Percentiles rank a stretch among this genome's conserved stretches.
phyloP scores from a whole-genome alignment of 306 rosid genomes.

The Vigna nakashimae region DNA sequence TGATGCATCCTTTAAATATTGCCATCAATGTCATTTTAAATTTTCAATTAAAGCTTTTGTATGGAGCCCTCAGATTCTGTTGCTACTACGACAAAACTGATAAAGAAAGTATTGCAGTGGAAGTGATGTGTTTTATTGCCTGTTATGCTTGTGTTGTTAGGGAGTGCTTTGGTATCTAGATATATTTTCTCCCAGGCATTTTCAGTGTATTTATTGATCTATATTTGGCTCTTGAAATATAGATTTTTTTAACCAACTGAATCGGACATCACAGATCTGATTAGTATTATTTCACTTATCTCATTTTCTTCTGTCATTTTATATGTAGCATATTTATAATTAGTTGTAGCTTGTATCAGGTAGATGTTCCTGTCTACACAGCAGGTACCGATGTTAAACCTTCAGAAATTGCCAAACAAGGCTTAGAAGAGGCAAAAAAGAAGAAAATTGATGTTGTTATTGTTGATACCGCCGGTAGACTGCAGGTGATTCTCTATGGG shows the following conservation, averaged over 20 bases:
- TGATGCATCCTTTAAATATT: constrained; percentile 18
- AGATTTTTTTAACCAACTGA: constrained; percentile 28
- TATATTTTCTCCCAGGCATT: constrained; percentile 32
- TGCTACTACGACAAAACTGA: constrained; percentile 27
- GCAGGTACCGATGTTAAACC: constrained; percentile 94
- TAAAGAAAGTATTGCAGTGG: constrained; percentile 31
- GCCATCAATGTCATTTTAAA: constrained; percentile 25
- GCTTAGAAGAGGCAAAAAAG: constrained; percentile 92
- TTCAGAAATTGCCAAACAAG: constrained; percentile 85
- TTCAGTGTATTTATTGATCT: constrained; percentile 32
- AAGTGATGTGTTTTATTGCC: constrained; percentile 17
- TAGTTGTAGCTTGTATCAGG: constrained; percentile 73
- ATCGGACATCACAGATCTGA: constrained; percentile 19
- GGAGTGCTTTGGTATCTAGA: constrained; percentile 34
- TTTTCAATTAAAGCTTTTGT: constrained; percentile 18
- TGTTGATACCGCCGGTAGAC: constrained; percentile 99
- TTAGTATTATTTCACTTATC: constrained; percentile 21
- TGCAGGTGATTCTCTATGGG: constrained; percentile 71
- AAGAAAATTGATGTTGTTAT: constrained; percentile 88
- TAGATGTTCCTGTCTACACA: constrained; percentile 87
- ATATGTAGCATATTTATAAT: constrained; percentile 41
- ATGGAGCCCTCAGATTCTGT: constrained; percentile 16
- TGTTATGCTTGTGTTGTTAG: constrained; percentile 8
- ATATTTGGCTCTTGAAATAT: constrained; percentile 25
- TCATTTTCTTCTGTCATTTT: constrained; percentile 33